Conservation (phyloP, 164 flowering plant genomes). For the Macadamia tetraphylla region DNA sequence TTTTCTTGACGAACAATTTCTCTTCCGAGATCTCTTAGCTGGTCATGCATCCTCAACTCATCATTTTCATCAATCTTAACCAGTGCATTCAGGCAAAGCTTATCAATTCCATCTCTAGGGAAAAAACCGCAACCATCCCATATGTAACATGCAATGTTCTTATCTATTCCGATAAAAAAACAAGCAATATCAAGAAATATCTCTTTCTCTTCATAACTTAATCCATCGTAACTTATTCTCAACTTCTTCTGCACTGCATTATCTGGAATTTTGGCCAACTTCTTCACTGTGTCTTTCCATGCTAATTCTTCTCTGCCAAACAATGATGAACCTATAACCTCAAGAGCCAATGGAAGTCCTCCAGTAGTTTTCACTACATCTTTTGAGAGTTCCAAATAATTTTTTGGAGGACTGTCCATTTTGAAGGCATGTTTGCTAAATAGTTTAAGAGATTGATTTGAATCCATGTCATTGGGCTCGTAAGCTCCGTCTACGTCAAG, state of each 20-base stretch:
- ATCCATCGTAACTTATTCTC: too few species aligned
- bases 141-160: too few species aligned
- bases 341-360: slow-evolving; percentile 7
- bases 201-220: too few species aligned
- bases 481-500: not conserved
- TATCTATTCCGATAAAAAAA: too few species aligned
- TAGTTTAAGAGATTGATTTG: slow-evolving; percentile 7
- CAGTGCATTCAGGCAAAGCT: slow-evolving; percentile 14
- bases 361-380: not conserved
- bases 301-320: not conserved
- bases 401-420: not conserved
- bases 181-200: too few species aligned
- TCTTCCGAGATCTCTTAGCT: slow-evolving; percentile 19
- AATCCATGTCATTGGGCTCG: not conserved
- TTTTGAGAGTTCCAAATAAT: not conserved
- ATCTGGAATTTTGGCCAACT: too few species aligned
- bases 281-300: slow-evolving; percentile 9
- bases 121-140: slow-evolving; percentile 6
- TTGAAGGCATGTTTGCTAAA: not conserved
- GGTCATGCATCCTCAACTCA: slow-evolving; percentile 22
- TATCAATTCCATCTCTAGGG: slow-evolving; percentile 1
- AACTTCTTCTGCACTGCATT: too few species aligned
- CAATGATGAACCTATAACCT: slow-evolving; percentile 6
- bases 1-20: slow-evolving; percentile 18
- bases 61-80: slow-evolving; percentile 5